A percentile compares a stretch with the other conserved stretches of the same genome.
Conservation (phyloP, 2,329 filamentous ascomycete genomes). For the Bretziella fagacearum region DNA sequence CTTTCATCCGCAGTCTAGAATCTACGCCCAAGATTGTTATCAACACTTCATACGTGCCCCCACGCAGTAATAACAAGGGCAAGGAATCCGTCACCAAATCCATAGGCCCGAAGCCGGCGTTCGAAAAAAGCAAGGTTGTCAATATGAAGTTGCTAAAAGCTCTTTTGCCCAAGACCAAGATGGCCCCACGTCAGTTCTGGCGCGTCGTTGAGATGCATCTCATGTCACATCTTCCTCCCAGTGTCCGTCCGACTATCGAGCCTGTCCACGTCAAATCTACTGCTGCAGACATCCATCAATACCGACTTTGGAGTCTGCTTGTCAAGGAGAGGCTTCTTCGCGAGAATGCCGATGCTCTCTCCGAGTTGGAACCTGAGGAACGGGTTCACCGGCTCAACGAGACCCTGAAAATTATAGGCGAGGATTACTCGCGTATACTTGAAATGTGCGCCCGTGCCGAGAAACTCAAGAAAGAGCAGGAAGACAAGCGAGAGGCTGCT, state of each 20-base stretch:
- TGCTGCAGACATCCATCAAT: constrained; percentile 29
- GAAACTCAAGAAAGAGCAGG: background rate
- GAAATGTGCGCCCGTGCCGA: constrained; percentile 26
- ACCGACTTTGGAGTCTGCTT: constrained; percentile 54
- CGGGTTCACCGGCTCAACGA: constrained; percentile 56
- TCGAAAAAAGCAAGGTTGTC: constrained; percentile 11
- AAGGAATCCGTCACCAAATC: background rate
- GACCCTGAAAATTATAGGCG: constrained; percentile 48
- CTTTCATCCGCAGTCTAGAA: constrained; percentile 41
- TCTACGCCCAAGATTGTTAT: constrained; percentile 41
- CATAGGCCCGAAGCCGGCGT: constrained; percentile 1
- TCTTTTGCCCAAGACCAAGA: constrained; percentile 48
- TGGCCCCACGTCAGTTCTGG: constrained; percentile 58
- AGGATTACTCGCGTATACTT: constrained; percentile 55
- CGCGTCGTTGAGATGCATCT: constrained; percentile 61
- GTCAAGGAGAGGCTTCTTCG: constrained; percentile 63
- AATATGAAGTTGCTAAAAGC: constrained; percentile 36
- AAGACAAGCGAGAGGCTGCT: background rate
- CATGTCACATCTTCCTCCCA: constrained; percentile 40
- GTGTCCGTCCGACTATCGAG: constrained; percentile 35
- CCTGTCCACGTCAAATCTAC: constrained; percentile 25
- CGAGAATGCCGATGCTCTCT: constrained; percentile 55
- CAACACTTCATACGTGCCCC: constrained; percentile 31
- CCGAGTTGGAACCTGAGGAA: constrained; percentile 50
- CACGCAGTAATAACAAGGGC: constrained; percentile 8